phyloP scores from a whole-genome alignment of 345 rosid genomes.

The Populus pruinosa region DNA sequence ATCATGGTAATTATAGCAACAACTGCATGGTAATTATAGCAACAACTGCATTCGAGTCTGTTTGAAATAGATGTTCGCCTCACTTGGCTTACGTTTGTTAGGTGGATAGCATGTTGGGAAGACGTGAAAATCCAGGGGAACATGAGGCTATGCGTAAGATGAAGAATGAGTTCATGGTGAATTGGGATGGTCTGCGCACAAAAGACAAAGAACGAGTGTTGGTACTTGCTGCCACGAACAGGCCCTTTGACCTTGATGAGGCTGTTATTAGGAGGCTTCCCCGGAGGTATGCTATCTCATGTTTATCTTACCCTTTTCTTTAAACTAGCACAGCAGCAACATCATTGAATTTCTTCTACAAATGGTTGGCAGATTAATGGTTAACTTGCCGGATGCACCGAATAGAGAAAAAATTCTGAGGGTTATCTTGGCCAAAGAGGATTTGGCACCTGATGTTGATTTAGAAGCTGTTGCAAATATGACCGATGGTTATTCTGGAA shows the following conservation, averaged over 20 bases:
- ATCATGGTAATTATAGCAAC: neutral
- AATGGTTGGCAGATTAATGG: slow-evolving; percentile 72
- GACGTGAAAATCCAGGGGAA: slow-evolving; percentile 99
- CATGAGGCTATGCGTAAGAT: slow-evolving; percentile 99
- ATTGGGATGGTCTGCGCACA: slow-evolving; percentile 97
- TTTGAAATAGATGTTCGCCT: neutral
- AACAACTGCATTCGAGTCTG: neutral
- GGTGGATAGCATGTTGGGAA: slow-evolving; percentile 99
- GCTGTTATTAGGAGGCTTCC: slow-evolving; percentile 98
- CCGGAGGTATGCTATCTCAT: slow-evolving; percentile 51
- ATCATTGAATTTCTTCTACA: neutral
- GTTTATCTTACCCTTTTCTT: neutral
- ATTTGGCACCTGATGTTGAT: slow-evolving; percentile 63
- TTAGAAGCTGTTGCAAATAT: slow-evolving; percentile 79
- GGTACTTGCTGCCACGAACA: slow-evolving; percentile 94
- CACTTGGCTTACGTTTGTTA: slow-evolving; percentile 19
- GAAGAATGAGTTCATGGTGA: slow-evolving; percentile 99
- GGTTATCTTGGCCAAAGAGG: slow-evolving; percentile 88
- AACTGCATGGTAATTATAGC: neutral
- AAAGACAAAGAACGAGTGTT: slow-evolving; percentile 94
- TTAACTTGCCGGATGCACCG: slow-evolving; percentile 79
- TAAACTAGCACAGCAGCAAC: neutral
- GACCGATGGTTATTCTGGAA: slow-evolving; percentile 97
- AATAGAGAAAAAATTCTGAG: slow-evolving; percentile 79
- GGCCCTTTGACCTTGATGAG: slow-evolving; percentile 98